Evolutionary conservation across 1,139 yeast genomes (phyloP).

Genomic region (Geotrichum bryndzae): DNA sequence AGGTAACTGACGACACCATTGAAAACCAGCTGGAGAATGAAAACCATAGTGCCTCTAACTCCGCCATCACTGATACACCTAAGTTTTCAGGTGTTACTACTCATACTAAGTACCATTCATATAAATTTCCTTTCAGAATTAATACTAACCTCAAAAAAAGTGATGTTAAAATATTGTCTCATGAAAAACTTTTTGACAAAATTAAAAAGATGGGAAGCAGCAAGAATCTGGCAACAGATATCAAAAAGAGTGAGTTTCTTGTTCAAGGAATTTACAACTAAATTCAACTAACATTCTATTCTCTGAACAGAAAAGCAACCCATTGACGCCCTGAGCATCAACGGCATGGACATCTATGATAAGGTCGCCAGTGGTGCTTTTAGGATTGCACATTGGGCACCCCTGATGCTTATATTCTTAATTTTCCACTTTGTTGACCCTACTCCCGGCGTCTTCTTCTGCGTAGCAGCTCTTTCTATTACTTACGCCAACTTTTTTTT

Average conservation of each 20-base stretch:
- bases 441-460: slow-evolving; percentile 15
- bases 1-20: neutral
- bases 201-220: slow-evolving; percentile 4
- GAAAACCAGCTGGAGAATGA: neutral
- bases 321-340: neutral
- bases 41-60: neutral
- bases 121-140: neutral
- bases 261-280: neutral
- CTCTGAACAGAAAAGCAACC: neutral
- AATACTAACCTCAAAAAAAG: neutral
- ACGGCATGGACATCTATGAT: neutral
- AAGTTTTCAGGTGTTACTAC: neutral
- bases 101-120: neutral
- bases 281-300: neutral
- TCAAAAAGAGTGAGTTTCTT: neutral
- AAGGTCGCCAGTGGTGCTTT: slow-evolving; percentile 14
- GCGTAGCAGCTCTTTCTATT: slow-evolving; percentile 15
- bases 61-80: neutral
- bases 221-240: neutral
- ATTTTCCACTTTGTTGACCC: slow-evolving; percentile 15
- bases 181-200: slow-evolving; percentile 11
- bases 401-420: slow-evolving; percentile 13
- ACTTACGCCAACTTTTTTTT: slow-evolving; percentile 15
- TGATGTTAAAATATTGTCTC: neutral
- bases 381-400: slow-evolving; percentile 16